Percentiles rank a stretch among this genome's conserved stretches.
Conservation (phyloP, 176 grass and related monocot species). For the Puya raimondii region DNA sequence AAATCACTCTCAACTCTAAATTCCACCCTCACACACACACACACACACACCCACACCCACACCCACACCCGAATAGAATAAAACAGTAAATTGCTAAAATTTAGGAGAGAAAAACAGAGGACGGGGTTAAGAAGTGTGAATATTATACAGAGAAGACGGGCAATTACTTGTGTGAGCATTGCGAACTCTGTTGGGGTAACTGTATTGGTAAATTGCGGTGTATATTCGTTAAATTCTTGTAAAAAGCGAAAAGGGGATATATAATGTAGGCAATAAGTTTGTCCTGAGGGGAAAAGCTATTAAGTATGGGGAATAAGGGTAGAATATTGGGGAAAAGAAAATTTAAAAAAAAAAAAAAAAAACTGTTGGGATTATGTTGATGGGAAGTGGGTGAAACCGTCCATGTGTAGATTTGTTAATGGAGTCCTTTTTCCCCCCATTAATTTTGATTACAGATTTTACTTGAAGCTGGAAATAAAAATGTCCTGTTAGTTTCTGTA, state of each 20-base stretch:
- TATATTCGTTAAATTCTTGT: slow-evolving; percentile 6
- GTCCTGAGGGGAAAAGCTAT: neutral
- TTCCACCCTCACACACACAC: neutral
- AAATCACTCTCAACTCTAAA: slow-evolving; percentile 1
- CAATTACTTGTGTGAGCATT: neutral
- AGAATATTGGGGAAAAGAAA: neutral
- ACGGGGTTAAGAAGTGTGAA: too few species aligned
- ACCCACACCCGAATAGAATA: neutral
- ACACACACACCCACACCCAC: neutral
- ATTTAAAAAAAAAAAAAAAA: neutral
- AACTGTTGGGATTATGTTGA: neutral
- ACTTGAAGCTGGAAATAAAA: too few species aligned
- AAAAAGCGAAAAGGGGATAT: neutral
- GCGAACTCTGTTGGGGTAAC: neutral
- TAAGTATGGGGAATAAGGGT: neutral
- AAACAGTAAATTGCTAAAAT: too few species aligned
- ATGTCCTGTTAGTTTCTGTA: too few species aligned
- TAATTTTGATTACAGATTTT: too few species aligned
- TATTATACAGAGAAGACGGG: too few species aligned
- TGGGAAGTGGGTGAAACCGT: neutral
- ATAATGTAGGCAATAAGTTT: neutral
- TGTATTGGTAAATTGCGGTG: neutral
- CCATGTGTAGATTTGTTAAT: neutral
- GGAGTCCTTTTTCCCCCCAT: neutral
- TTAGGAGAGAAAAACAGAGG: too few species aligned